A percentile compares a stretch with the other conserved stretches of the same genome.
phyloP scores from a whole-genome alignment of 805 yeast species.

The Geotrichum ghanense region DNA sequence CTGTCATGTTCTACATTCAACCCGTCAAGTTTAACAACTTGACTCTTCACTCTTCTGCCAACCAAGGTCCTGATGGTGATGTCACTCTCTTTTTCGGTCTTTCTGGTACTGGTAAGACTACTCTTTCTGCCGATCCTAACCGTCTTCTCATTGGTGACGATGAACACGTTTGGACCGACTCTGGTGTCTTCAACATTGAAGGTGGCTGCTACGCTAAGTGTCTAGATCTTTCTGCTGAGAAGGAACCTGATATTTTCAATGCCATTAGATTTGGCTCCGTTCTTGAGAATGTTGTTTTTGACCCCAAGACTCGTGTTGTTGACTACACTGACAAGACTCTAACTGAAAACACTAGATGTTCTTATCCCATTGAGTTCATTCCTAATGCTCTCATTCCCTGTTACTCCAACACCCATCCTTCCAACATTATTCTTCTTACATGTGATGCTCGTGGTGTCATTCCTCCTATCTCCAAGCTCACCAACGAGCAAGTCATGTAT shows the following conservation, averaged over 20 bases:
- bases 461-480: constrained; percentile 91
- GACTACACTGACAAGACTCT: constrained; percentile 73
- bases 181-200: constrained; percentile 97
- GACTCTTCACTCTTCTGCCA: constrained; percentile 90
- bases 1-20: constrained; percentile 98
- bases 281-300: constrained; percentile 85
- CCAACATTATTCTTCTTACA: constrained; percentile 81
- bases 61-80: constrained; percentile 81
- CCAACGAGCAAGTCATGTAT: constrained; percentile 96
- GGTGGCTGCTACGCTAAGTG: constrained; percentile 99
- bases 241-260: constrained; percentile 95
- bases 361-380: constrained; percentile 94
- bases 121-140: constrained; percentile 91
- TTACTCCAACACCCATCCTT: constrained; percentile 79
- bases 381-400: constrained; percentile 97
- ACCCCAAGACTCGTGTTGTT: constrained; percentile 65
- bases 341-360: constrained; percentile 97
- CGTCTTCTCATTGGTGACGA: constrained; percentile 94
- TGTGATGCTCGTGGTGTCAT: constrained; percentile 98
- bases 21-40: constrained; percentile 85
- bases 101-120: constrained; percentile 97
- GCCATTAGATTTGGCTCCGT: constrained; percentile 93
- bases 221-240: constrained; percentile 76
- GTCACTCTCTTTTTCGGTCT: constrained; percentile 93
- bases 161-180: constrained; percentile 98